These are phyloP conservation scores for Pseudogymnoascus pannorum DNA, from an alignment of 2,329 filamentous ascomycete genomes.

Conservation along the genomic window DNA sequence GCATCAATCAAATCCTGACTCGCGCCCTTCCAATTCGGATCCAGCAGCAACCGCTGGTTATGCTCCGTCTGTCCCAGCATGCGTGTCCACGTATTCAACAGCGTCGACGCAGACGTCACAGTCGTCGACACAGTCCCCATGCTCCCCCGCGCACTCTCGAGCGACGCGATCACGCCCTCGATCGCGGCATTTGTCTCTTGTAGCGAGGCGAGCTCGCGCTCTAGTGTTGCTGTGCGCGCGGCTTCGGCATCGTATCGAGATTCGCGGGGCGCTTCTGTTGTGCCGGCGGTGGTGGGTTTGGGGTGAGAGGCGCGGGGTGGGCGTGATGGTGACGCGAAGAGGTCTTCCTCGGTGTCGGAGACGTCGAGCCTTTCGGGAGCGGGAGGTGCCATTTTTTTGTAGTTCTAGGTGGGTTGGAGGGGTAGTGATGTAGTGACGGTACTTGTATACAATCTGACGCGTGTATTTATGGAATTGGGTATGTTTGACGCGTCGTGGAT, in stretches of 20 bases:
- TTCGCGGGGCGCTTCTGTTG: slow-evolving; percentile 39
- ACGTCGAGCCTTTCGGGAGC: slow-evolving; percentile 42
- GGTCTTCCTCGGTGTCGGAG: slow-evolving; percentile 46
- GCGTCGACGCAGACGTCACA: slow-evolving; percentile 76
- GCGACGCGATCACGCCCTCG: slow-evolving; percentile 65
- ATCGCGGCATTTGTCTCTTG: slow-evolving; percentile 83
- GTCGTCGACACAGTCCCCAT: slow-evolving; percentile 87
- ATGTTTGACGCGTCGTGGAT: neutral
- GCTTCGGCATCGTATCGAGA: slow-evolving; percentile 56
- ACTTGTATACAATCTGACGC: neutral
- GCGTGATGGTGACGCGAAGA: slow-evolving; percentile 49
- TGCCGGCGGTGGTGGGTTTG: slow-evolving; percentile 24
- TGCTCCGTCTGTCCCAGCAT: slow-evolving; percentile 97
- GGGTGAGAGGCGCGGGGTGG: slow-evolving; percentile 26
- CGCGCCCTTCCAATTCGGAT: slow-evolving; percentile 84
- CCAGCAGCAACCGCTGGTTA: slow-evolving; percentile 84
- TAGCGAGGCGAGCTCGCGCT: slow-evolving; percentile 73
- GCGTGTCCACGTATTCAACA: slow-evolving; percentile 91
- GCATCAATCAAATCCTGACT: slow-evolving; percentile 79
- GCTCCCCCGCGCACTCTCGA: slow-evolving; percentile 66
- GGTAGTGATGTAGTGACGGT: neutral
- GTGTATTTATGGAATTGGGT: neutral
- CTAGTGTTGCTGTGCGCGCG: slow-evolving; percentile 65
- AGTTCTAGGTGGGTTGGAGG: neutral
- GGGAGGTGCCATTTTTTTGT: neutral